Percentiles rank a stretch among this genome's conserved stretches.
phyloP scores from a whole-genome alignment of 306 rosid species.

The Alnus glutinosa region DNA sequence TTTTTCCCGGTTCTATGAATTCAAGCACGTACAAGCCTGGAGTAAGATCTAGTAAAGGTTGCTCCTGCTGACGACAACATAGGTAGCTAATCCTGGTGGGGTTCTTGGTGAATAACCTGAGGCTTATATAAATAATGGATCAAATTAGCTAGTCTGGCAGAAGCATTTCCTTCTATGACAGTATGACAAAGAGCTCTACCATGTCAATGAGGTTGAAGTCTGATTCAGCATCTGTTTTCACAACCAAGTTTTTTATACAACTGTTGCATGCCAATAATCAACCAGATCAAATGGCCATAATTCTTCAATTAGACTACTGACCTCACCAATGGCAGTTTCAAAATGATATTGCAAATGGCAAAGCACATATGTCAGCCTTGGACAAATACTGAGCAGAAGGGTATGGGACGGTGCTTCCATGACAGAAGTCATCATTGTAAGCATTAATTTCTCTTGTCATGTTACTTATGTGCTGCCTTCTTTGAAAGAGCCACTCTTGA shows the following conservation, averaged over 20 bases:
- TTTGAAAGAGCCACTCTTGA: constrained; percentile 22
- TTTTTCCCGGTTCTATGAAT: neutral
- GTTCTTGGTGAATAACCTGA: neutral
- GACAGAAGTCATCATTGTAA: neutral
- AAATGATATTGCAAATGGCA: constrained; percentile 16
- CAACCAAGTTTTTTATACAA: neutral
- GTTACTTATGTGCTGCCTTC: neutral
- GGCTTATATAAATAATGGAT: neutral
- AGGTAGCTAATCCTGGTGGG: neutral
- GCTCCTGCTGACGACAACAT: neutral
- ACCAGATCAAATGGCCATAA: neutral
- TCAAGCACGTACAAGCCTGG: neutral
- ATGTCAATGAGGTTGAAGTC: neutral
- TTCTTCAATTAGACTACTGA: neutral
- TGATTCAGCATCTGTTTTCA: neutral
- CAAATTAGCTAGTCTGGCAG: neutral
- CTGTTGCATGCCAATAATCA: neutral
- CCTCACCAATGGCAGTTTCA: neutral
- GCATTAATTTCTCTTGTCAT: neutral
- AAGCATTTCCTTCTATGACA: neutral
- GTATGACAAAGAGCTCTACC: neutral
- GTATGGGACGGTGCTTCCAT: constrained; percentile 6
- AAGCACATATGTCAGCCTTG: constrained; percentile 20
- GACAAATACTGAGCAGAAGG: constrained; percentile 18
- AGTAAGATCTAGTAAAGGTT: neutral